Conservation (phyloP, 2,329 filamentous ascomycete species). For the Metarhizium rileyi region DNA sequence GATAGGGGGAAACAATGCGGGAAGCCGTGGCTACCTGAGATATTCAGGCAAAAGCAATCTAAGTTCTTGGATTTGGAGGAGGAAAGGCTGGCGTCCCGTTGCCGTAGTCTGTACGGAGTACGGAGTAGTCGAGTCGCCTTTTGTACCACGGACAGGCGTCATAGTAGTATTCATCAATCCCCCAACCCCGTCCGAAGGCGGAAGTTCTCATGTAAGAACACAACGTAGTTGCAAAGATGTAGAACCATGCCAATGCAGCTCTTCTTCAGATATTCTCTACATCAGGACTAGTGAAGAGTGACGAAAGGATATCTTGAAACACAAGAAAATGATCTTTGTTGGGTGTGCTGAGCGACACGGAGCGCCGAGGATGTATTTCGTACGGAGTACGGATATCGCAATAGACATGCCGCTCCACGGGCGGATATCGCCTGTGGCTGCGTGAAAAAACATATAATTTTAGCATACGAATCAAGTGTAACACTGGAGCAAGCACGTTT, state of each 20-base stretch:
- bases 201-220: not conserved
- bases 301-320: not conserved
- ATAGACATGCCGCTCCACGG: too few species aligned
- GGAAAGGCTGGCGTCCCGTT: too few species aligned
- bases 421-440: too few species aligned
- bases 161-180: not conserved
- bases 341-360: too few species aligned
- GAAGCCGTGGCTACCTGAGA: not conserved
- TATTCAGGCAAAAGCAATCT: not conserved
- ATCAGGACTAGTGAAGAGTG: not conserved
- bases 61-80: too few species aligned
- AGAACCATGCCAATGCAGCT: not conserved
- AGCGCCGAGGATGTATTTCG: too few species aligned
- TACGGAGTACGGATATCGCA: too few species aligned
- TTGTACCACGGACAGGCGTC: not conserved
- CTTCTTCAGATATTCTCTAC: not conserved
- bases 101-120: not conserved
- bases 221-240: not conserved
- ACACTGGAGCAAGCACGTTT: not conserved
- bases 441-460: not conserved
- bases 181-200: not conserved
- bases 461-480: not conserved
- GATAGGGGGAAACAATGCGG: not conserved
- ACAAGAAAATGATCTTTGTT: too few species aligned
- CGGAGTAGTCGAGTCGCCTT: not conserved